Evolutionary conservation across 495 filamentous ascomycete species (phyloP), one percentile per base, ranked within the genome.

Genomic region (Penicillium turbatum): DNA sequence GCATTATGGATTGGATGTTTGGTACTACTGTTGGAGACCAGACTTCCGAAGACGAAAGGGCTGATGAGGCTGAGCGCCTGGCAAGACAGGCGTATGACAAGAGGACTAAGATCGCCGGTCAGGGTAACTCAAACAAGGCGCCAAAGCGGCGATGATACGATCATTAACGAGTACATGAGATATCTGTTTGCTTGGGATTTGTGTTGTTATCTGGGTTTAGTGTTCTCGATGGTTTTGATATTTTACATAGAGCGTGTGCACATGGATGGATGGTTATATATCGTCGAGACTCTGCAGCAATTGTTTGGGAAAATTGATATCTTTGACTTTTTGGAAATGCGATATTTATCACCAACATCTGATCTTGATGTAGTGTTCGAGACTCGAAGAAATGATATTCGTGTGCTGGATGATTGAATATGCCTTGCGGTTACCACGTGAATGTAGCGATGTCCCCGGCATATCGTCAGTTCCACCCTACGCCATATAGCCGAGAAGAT

Each of bases 1-100:
- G 90, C 1, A 56, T 95, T 7, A 32, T 92, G 56, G 92, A 97
- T 67, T 89, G 86, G 82, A 42, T 83, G 1, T 73, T 78, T 60
- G 87, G 87, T n/a, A 92, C 90, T 3, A 82, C 74, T 10, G 62
- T 86, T 13, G 76, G 74, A 0, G 78, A 75, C 5, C 37, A 55
- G 8, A 78, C 80, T 60, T 73, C 82, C 8, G 73, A 83, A 11
- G 70, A 67, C 26, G 60, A 68, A 52, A 30, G 59, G 1, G 45
- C 54, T 32, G 61, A 64, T 42, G 61, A 60, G 27, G 35, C 62
- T 24, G 61, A 63, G 8, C 57, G 63, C 16, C 55, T 8, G 5
- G 11, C 12, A 13, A 2, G 32, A n/a, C 4, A n/a, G 4, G 12
- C 11, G 13, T 13, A 35, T 35, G 32, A 35, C 2, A 35, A 35